Evolutionary conservation across 2,329 filamentous ascomycete genomes (phyloP).

Genomic region (Colletotrichum godetiae): DNA sequence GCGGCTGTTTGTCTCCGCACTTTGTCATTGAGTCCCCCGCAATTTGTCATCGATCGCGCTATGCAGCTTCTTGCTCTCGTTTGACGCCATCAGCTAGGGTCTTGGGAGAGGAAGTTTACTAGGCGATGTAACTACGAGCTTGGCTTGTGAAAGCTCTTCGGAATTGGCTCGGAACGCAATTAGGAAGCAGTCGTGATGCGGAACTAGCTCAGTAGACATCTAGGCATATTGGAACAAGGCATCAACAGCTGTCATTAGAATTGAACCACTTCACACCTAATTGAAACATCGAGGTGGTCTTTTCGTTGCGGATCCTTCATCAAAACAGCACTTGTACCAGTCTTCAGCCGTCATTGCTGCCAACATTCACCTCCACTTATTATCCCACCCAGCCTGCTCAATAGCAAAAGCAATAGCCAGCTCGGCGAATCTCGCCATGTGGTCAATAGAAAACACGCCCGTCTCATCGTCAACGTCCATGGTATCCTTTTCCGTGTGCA

Average conservation of each 20-base stretch:
- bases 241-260: no score
- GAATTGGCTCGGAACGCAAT: not conserved
- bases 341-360: not conserved
- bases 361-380: slow-evolving; percentile 46
- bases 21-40: slow-evolving; percentile 22
- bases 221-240: no score
- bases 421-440: slow-evolving; percentile 54
- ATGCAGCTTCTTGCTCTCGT: not conserved
- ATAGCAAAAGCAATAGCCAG: slow-evolving; percentile 52
- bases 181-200: no score
- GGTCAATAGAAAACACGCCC: slow-evolving; percentile 52
- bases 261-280: not conserved
- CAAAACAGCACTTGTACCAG: not conserved
- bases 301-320: rapidly evolving
- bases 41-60: slow-evolving; percentile 32
- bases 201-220: no score
- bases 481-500: slow-evolving; percentile 49
- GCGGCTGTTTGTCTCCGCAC: not conserved
- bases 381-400: slow-evolving; percentile 54
- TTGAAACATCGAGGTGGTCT: not conserved
- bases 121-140: not conserved
- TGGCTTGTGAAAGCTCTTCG: not conserved
- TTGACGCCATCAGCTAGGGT: not conserved
- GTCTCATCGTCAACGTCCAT: slow-evolving; percentile 51
- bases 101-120: not conserved